Evolutionary conservation across 2,329 filamentous ascomycete species (phyloP), one percentile per base, ranked within the genome.

Genomic region (Talaromyces sp.): DNA sequence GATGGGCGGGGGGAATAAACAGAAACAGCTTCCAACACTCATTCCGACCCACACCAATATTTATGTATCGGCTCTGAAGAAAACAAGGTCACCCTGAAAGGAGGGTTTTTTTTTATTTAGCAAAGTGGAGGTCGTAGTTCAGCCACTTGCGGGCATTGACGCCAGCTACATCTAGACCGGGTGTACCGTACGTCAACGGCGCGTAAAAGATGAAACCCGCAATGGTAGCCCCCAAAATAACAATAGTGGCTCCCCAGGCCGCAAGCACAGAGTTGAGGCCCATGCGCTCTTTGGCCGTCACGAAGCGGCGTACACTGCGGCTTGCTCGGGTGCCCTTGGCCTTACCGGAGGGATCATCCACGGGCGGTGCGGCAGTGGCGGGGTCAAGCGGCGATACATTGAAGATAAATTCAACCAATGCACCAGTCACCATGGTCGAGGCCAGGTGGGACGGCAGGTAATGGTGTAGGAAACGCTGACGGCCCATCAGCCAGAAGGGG

Each of bases 401-500:
- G 80, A 97, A 97, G 70, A 99, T 86, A 72, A 99, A 99, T 72
- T 99, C 94, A 17, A 99, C 78, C 17, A 99, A 81, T 19, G 92
- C 90, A 44, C 94, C 94, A 0, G 94, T 89, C 19, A 99, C 92
- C 33, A 99, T 83, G 24, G 86, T 86, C 6, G 91, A 96, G 1
- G 94, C 93, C 10, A 99, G 82, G 70, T 99, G 94, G 1, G 94
- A 91, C 0, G 94, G 94, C 3, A 99, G 84, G 70, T 99, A 99
- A 76, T 99, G 94, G 74, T 99, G 94, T 63, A 99, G 76, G 86
- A 99, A 99, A 60, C 97, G 86, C 74, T 99, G 93, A 65, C 93
- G 91, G 52, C 93, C 93, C 93, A 99, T 99, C 59, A 97, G 85
- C 78, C 86, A 99, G 81, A 99, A 99, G 47, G 93, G 93, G 74